Conservation (phyloP, 225 moss, liverwort and hornwort genomes). For the Straminergon stramineum region DNA sequence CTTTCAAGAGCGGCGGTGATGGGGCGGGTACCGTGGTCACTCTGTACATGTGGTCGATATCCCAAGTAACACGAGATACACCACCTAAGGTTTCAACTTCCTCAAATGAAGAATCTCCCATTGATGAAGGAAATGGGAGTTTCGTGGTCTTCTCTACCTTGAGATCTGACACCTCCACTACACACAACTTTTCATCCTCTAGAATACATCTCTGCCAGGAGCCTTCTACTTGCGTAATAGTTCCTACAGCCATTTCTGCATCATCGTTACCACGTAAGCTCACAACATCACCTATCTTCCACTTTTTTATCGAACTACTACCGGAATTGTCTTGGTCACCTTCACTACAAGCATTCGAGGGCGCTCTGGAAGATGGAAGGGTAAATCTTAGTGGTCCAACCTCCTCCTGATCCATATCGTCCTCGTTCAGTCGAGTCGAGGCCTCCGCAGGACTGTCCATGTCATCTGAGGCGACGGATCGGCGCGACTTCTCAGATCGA, state of each 20-base stretch:
- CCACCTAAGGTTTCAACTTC: conserved; percentile 68
- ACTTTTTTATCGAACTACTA: conserved; percentile 23
- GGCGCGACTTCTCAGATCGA: conserved; percentile 60
- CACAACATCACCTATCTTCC: conserved; percentile 59
- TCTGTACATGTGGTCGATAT: conserved; percentile 42
- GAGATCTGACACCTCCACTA: conserved; percentile 66
- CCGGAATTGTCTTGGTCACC: conserved; percentile 27
- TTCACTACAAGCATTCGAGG: conserved; percentile 31
- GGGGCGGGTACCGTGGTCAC: conserved; percentile 5
- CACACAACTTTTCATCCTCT: conserved; percentile 70
- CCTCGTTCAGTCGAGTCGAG: conserved; percentile 47
- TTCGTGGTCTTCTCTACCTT: conserved; percentile 69
- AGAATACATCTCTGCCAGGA: conserved; percentile 57
- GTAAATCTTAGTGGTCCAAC: conserved; percentile 6
- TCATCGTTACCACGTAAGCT: conserved; percentile 59
- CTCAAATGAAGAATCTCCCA: conserved; percentile 63
- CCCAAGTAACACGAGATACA: conserved; percentile 63
- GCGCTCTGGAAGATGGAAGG: conserved; percentile 13
- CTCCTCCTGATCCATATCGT: conserved; percentile 47
- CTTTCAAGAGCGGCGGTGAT: conserved; percentile 13
- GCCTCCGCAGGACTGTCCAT: conserved; percentile 50
- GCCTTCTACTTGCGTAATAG: conserved; percentile 49
- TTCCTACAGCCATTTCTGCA: conserved; percentile 70
- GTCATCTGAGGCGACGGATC: conserved; percentile 61
- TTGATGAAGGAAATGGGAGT: conserved; percentile 62